A percentile compares a stretch with the other conserved stretches of the same genome.
These are phyloP conservation scores for Hypoxylon sp. DNA, from an alignment of 2,329 filamentous ascomycete species.

Conservation along the genomic window DNA sequence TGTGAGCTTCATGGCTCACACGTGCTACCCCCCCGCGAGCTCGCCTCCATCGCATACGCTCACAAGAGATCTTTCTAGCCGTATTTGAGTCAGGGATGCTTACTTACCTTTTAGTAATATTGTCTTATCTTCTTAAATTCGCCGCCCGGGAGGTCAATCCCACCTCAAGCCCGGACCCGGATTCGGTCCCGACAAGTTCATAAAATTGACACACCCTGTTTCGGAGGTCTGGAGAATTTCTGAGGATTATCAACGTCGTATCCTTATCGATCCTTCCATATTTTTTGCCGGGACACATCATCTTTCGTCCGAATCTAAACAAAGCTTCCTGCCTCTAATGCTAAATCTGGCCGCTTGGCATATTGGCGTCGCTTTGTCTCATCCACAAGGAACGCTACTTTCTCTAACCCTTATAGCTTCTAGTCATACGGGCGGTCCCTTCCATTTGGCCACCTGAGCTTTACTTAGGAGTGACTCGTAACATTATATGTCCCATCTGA, in stretches of 20 bases:
- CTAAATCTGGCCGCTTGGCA: slow-evolving; percentile 11
- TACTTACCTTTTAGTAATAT: slow-evolving; percentile 7
- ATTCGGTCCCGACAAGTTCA: slow-evolving; percentile 34
- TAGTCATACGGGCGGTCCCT: background rate
- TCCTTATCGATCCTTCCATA: slow-evolving; percentile 39
- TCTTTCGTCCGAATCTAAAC: background rate
- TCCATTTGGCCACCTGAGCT: background rate
- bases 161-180: background rate
- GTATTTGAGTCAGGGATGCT: slow-evolving; percentile 5
- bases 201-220: background rate
- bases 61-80: background rate
- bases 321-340: slow-evolving; percentile 5
- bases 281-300: slow-evolving; percentile 5
- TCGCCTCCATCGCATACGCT: slow-evolving; percentile 4
- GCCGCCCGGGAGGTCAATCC: background rate
- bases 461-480: background rate
- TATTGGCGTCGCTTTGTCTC: slow-evolving; percentile 18
- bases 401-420: background rate
- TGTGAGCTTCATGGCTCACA: slow-evolving; percentile 4
- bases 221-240: slow-evolving; percentile 6
- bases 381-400: slow-evolving; percentile 14
- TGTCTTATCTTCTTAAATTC: background rate
- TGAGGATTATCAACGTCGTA: slow-evolving; percentile 30
- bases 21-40: background rate
- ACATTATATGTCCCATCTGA: slow-evolving; percentile 1